A percentile compares a stretch with the other conserved stretches of the same genome.
These are phyloP conservation scores for Chaetomiaceae sp. DNA, from an alignment of 2,329 filamentous ascomycete species.

Conservation along the genomic window DNA sequence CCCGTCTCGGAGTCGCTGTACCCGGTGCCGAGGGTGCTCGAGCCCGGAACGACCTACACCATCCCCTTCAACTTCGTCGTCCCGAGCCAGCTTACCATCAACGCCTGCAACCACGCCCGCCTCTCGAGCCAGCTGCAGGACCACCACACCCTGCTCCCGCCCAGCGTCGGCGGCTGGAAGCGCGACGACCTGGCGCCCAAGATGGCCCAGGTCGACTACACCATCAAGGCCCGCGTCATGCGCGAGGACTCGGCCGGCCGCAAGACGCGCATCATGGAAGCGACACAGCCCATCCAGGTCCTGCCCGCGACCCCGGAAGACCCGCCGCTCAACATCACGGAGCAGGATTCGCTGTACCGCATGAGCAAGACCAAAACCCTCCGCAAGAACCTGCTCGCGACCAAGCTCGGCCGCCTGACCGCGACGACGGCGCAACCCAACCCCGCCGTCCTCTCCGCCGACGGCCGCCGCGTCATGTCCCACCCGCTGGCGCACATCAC, in stretches of 20 bases:
- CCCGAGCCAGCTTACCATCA: slow-evolving; percentile 50
- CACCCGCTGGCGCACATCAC: slow-evolving; percentile 39
- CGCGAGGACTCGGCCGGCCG: slow-evolving; percentile 25
- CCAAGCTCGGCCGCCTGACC: slow-evolving; percentile 45
- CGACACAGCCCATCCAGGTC: slow-evolving; percentile 40
- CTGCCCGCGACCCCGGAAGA: slow-evolving; percentile 45
- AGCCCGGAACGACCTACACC: slow-evolving; percentile 42
- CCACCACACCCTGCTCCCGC: slow-evolving; percentile 48
- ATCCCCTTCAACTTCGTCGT: slow-evolving; percentile 56
- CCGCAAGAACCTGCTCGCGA: slow-evolving; percentile 46
- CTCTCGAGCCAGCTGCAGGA: slow-evolving; percentile 41
- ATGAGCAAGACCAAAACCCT: slow-evolving; percentile 47
- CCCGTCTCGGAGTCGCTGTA: slow-evolving; percentile 43
- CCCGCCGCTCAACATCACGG: slow-evolving; percentile 44
- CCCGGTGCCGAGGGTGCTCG: slow-evolving; percentile 42
- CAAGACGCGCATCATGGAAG: slow-evolving; percentile 26
- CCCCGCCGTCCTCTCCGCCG: slow-evolving; percentile 44
- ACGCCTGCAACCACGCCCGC: slow-evolving; percentile 48
- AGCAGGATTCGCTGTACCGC: slow-evolving; percentile 43
- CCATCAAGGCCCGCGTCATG: slow-evolving; percentile 42
- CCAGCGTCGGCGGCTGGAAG: slow-evolving; percentile 47
- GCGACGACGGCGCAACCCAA: slow-evolving; percentile 38
- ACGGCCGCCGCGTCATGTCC: slow-evolving; percentile 38
- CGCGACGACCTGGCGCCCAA: slow-evolving; percentile 49
- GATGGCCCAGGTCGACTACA: slow-evolving; percentile 50